Evolutionary conservation across 371 early-diverging fungal genomes (phyloP).

Genomic region (Syncephalis plumigaleata): DNA sequence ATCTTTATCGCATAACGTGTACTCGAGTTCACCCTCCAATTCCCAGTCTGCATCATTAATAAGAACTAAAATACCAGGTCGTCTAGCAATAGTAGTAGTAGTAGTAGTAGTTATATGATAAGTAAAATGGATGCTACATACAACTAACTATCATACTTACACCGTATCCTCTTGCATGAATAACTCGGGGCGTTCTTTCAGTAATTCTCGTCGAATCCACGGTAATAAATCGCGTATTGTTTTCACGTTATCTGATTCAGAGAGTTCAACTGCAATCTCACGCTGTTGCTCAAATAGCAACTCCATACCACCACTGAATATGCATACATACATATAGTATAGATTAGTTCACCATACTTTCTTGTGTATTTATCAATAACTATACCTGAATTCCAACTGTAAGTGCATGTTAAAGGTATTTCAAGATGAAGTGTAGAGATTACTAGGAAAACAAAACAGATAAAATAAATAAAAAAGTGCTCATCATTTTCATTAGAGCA

Average conservation of each 20-base stretch:
- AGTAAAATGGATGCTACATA: not conserved
- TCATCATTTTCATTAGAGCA: too few species aligned
- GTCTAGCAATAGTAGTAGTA: constrained; percentile 23
- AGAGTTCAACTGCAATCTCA: constrained; percentile 25
- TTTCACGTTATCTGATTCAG: constrained; percentile 17
- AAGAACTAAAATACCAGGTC: constrained; percentile 89
- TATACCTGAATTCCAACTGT: constrained; percentile 18
- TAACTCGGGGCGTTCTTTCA: constrained; percentile 69
- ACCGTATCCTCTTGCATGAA: constrained; percentile 75
- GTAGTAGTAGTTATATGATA: not conserved
- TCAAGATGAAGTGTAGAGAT: not conserved
- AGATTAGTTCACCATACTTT: not conserved
- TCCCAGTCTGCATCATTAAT: constrained; percentile 96
- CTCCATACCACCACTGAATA: constrained; percentile 82
- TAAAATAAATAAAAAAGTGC: too few species aligned
- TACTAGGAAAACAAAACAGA: too few species aligned
- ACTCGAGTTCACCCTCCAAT: constrained; percentile 76
- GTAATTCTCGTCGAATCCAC: constrained; percentile 42
- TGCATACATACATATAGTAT: not conserved
- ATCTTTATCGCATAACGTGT: constrained; percentile 55
- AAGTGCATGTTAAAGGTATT: constrained; percentile 4
- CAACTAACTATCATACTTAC: constrained; percentile 17
- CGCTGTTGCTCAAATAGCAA: constrained; percentile 67
- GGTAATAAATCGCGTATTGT: constrained; percentile 43
- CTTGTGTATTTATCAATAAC: too few species aligned